Evolutionary conservation across 2,329 filamentous ascomycete genomes (phyloP), one percentile per base, ranked within the genome.

Genomic region (Hypoxylon sp.): DNA sequence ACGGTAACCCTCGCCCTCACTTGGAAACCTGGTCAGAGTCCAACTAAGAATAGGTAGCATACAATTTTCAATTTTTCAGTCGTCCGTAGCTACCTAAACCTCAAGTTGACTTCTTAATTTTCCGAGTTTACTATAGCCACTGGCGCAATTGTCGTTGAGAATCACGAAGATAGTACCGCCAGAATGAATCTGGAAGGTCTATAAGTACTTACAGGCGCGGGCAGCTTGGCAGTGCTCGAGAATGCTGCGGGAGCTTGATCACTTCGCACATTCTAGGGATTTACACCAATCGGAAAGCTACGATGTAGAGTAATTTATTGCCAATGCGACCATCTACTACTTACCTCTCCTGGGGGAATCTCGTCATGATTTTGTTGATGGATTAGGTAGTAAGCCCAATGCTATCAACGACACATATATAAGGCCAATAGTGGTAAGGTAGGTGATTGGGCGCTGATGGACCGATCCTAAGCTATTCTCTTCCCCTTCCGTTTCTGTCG

Each of bases 141-240:
- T 66, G 52, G 42, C 65, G 61, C 37, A 65, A 68, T 68, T 14
- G 3, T 3, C 50, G 29, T 61, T 48, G 14, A 47, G 44, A 60
- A 65, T 65, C 56, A 31, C 65, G 65, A 55, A 68, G 47, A 48
- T 31, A 24, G 39, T n/a, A 56, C 29, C 31, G 14, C 55, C 51
- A 64, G 44, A 47, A 55, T 65, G 51, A 61, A 68, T 65, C 37
- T 22, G 65, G 65, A 64, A 65, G 60, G 61, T 65, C 42, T 26
- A 24, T 33, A 55, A 22, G 17, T n/a, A 50, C 17, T 44, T 26
- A 17, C 37, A 37, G 44, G 52, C 37, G 31, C 17, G 51, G 31
- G 50, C 59, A 48, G 48, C 65, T 64, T 64, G 65, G 65, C 65
- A 44, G 22, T n/a, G 9, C 51, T 35, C 35, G 44, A 26, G 55